Conservation (phyloP, 148 eudicot genomes). For the Arbutus unedo region DNA sequence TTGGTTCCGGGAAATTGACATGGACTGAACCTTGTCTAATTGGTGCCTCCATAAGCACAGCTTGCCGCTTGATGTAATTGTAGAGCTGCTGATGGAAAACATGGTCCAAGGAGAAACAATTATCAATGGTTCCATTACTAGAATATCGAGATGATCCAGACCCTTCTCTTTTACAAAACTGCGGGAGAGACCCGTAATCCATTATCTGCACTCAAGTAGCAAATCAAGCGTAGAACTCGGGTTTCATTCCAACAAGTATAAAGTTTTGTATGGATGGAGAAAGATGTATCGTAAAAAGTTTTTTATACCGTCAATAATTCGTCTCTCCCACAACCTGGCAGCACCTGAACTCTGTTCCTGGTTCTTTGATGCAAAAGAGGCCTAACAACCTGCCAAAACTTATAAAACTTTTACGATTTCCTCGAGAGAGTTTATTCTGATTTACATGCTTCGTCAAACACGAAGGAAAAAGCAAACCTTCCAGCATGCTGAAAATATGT, state of each 20-base stretch:
- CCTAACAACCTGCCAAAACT: conserved; percentile 69
- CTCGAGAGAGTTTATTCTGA: not conserved
- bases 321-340: conserved; percentile 80
- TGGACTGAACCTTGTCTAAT: conserved; percentile 77
- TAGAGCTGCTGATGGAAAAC: conserved; percentile 69
- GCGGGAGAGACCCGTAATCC: conserved; percentile 94
- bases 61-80: conserved; percentile 54
- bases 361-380: conserved; percentile 98
- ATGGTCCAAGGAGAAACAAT: conserved; percentile 76
- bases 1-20: conserved; percentile 73
- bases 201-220: conserved; percentile 57
- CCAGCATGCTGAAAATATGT: conserved; percentile 99
- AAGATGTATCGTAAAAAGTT: not conserved
- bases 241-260: too few relatives aligned
- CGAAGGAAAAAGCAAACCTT: conserved; percentile 54
- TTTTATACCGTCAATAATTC: conserved; percentile 74
- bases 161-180: conserved; percentile 88
- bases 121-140: conserved; percentile 51
- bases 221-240: not conserved
- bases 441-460: not conserved
- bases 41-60: conserved; percentile 34
- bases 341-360: conserved; percentile 88
- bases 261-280: not conserved
- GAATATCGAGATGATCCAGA: conserved; percentile 79
- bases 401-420: not conserved